phyloP scores from a whole-genome alignment of 805 yeast genomes.

The Nadsonia fulvescens region DNA sequence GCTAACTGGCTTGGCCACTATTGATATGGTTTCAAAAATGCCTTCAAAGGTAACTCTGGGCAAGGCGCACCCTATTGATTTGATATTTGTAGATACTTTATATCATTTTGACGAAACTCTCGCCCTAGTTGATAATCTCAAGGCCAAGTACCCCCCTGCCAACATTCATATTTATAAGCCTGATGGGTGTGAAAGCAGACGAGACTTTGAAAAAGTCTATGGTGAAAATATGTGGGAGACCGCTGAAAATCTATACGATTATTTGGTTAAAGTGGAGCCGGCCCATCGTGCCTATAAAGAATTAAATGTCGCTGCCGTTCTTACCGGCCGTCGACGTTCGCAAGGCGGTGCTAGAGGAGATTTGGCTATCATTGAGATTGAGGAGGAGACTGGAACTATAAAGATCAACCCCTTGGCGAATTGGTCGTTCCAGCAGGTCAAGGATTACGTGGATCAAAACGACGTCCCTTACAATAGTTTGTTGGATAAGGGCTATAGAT shows the following conservation, averaged over 20 bases:
- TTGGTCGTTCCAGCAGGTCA: slow-evolving; percentile 65
- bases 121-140: slow-evolving; percentile 45
- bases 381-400: slow-evolving; percentile 46
- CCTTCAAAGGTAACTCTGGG: too few species aligned
- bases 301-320: slow-evolving; percentile 59
- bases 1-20: slow-evolving; percentile 72
- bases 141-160: slow-evolving; percentile 33
- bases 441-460: slow-evolving; percentile 46
- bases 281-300: slow-evolving; percentile 66
- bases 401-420: slow-evolving; percentile 79
- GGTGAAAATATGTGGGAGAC: slow-evolving; percentile 75
- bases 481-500: slow-evolving; percentile 71
- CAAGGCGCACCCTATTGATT: slow-evolving; percentile 33
- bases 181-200: slow-evolving; percentile 30
- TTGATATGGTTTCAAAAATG: slow-evolving; percentile 51
- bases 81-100: slow-evolving; percentile 76
- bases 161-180: slow-evolving; percentile 56
- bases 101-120: slow-evolving; percentile 92
- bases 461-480: slow-evolving; percentile 74
- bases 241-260: slow-evolving; percentile 71
- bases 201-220: slow-evolving; percentile 44
- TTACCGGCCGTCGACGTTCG: slow-evolving; percentile 78
- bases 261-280: slow-evolving; percentile 82
- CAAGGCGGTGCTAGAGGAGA: slow-evolving; percentile 75
- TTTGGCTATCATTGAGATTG: slow-evolving; percentile 62